Conservation (phyloP, 495 filamentous ascomycete genomes). For the Pyronema domesticum region DNA sequence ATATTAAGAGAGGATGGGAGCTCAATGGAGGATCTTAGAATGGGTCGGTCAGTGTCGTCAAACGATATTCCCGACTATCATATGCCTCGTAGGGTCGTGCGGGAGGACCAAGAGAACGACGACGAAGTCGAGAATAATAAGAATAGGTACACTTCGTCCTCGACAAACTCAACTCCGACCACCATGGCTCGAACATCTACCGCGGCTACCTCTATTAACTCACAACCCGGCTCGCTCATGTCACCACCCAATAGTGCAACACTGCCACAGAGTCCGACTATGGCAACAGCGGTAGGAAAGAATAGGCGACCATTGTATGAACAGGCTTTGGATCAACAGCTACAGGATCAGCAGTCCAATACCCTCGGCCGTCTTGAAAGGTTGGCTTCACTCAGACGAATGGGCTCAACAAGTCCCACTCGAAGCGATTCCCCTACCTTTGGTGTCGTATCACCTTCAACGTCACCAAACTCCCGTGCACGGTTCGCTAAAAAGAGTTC, state of each 20-base stretch:
- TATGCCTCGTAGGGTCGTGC: conserved; percentile 54
- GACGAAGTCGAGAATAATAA: conserved; percentile 39
- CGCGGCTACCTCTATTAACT: conserved; percentile 63
- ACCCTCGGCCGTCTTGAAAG: conserved; percentile 63
- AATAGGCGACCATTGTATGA: conserved; percentile 62
- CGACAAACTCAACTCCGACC: conserved; percentile 57
- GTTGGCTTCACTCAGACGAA: conserved; percentile 39
- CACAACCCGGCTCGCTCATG: conserved; percentile 26
- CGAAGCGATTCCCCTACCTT: conserved; percentile 28
- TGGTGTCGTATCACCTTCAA: conserved; percentile 10
- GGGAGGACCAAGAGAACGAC: conserved; percentile 30
- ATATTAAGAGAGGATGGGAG: conserved; percentile 29
- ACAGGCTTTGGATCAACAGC: conserved; percentile 58
- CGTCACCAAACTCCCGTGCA: conserved; percentile 2
- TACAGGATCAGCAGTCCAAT: conserved; percentile 63
- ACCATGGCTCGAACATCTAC: conserved; percentile 55
- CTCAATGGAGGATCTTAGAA: conserved; percentile 26
- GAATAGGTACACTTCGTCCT: conserved; percentile 72
- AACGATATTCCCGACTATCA: conserved; percentile 64
- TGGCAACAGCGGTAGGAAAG: conserved; percentile 42
- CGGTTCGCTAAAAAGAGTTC: conserved; percentile 12
- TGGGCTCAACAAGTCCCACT: conserved; percentile 33
- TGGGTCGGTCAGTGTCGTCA: conserved; percentile 53
- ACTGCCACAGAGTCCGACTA: conserved; percentile 19
- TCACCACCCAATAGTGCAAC: conserved; percentile 18